Conservation (phyloP, 306 rosid genomes). For the Cercis canadensis region DNA sequence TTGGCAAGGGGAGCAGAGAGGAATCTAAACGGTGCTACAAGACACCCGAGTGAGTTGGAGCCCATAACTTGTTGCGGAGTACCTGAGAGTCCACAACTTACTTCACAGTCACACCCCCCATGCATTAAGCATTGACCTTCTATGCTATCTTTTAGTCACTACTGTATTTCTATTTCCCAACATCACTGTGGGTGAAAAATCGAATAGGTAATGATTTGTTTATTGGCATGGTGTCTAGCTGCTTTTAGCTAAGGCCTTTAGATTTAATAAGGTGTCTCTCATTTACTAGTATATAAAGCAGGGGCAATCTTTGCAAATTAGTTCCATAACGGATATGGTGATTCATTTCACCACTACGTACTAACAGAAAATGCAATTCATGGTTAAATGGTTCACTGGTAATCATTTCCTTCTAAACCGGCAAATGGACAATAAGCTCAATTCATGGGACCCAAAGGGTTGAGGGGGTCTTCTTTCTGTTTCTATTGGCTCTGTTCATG, state of each 20-base stretch:
- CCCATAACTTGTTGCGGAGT: conserved; percentile 42
- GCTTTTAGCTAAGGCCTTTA: neutral
- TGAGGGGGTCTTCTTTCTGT: no score
- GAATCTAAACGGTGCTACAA: conserved; percentile 50
- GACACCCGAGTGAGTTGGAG: conserved; percentile 60
- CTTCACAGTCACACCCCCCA: no score
- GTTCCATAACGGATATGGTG: no score
- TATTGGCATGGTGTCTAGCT: neutral
- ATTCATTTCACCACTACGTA: no score
- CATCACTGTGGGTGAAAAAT: conserved; percentile 11
- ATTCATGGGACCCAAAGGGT: neutral
- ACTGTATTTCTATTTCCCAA: neutral
- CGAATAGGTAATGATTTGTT: neutral
- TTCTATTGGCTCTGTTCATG: neutral
- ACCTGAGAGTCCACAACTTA: conserved; percentile 32
- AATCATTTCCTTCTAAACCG: conserved; percentile 4
- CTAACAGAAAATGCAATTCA: conserved; percentile 19
- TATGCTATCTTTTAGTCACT: no score
- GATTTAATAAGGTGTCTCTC: neutral
- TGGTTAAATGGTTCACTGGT: neutral
- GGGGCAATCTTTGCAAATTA: no score
- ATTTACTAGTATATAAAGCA: no score
- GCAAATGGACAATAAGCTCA: conserved; percentile 15
- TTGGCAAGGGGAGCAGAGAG: conserved; percentile 27
- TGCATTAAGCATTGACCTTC: conserved; percentile 25